phyloP scores from a whole-genome alignment of 2,329 filamentous ascomycete species.

The Aspergillus quadrilineatus region DNA sequence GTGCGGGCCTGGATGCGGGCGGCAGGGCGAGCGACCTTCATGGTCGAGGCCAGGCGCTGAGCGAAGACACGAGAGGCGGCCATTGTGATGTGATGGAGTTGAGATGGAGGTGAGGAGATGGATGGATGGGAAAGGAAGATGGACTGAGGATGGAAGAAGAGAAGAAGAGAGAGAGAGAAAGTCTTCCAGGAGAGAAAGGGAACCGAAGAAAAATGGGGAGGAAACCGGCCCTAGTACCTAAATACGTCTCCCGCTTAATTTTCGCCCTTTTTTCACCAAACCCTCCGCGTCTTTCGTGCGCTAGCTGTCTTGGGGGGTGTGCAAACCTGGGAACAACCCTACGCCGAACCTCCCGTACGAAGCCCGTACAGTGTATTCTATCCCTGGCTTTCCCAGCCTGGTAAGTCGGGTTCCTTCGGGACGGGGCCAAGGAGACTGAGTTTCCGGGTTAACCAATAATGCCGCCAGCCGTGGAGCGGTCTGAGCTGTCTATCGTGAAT shows the following conservation, averaged over 20 bases:
- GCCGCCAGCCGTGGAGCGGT: slow-evolving; percentile 14
- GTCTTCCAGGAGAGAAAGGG: slow-evolving; percentile 33
- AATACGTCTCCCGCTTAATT: slow-evolving; percentile 41
- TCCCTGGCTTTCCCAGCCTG: slow-evolving; percentile 8
- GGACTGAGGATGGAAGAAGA: slow-evolving; percentile 25
- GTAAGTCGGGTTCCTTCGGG: slow-evolving; percentile 26
- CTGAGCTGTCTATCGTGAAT: slow-evolving; percentile 2
- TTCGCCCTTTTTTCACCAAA: slow-evolving; percentile 33
- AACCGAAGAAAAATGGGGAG: slow-evolving; percentile 39
- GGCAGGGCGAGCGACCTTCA: slow-evolving; percentile 75
- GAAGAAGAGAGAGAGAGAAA: slow-evolving; percentile 24
- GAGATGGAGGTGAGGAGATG: slow-evolving; percentile 34
- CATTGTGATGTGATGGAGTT: slow-evolving; percentile 61
- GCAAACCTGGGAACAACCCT: slow-evolving; percentile 6
- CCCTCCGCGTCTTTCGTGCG: slow-evolving; percentile 34
- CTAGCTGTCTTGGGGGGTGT: slow-evolving; percentile 13
- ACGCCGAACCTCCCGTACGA: slow-evolving; percentile 1
- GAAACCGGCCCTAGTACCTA: slow-evolving; percentile 31
- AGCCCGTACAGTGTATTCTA: slow-evolving; percentile 5
- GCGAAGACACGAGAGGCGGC: slow-evolving; percentile 74
- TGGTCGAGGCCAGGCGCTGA: slow-evolving; percentile 68
- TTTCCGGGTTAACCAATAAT: slow-evolving; percentile 21
- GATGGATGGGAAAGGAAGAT: slow-evolving; percentile 23
- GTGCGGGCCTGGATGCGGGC: slow-evolving; percentile 67
- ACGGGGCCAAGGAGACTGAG: slow-evolving; percentile 18